Base-by-base conservation (phyloP, 1,284 basidiomycete species). In the Apiotrichum veenhuisii region DNA sequence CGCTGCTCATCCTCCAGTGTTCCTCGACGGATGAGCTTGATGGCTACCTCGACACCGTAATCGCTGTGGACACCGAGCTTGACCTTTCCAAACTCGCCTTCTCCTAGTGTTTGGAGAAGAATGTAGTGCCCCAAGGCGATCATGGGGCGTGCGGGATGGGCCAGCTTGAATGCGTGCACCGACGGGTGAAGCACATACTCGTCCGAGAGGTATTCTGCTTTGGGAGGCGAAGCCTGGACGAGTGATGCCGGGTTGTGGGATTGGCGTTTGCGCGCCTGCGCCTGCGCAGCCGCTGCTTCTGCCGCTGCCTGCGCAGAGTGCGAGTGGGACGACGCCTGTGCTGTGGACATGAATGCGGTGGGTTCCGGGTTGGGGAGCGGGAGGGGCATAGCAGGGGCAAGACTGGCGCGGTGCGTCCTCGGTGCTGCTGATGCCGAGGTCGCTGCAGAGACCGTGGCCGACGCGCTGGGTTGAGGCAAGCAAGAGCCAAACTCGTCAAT, bases 21-120 rank as follows among this genome's bases (percentile, higher is more conserved):
- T 34, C 93, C 92, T 48, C 93, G 81, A 59, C 94, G 85, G 71
- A 98, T 98, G 63, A 99, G 83, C 81, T 99, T 99, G 74, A 98
- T 93, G 17, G 96, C 96, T n/a, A 97, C 94, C 75, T 98, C 95
- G 75, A 98, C 94, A 27, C 93, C 95, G 85, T 89, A 98, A 63
- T 91, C 87, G 63, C 82, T 83, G 75, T 98, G 95, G 46, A 99
- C 82, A 11, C 96, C 96, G 26, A 99, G 85, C 76, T 98, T 99
- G 79, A 99, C 95, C 76, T 99, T 99, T 55, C 95, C 96, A 73
- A 98, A 98, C 80, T 99, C 96, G 67, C 96, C 96, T 77, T 99
- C 95, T 45, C 96, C 94, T 14, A 97, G 82, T 0, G 93, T 97
- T 76, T 96, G 92, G 14, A 97, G 80, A 42, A 97, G 83, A n/a